A percentile compares a stretch with the other conserved stretches of the same genome.
Conservation (phyloP, 2,329 filamentous ascomycete genomes). For the Trichoderma lentiforme region DNA sequence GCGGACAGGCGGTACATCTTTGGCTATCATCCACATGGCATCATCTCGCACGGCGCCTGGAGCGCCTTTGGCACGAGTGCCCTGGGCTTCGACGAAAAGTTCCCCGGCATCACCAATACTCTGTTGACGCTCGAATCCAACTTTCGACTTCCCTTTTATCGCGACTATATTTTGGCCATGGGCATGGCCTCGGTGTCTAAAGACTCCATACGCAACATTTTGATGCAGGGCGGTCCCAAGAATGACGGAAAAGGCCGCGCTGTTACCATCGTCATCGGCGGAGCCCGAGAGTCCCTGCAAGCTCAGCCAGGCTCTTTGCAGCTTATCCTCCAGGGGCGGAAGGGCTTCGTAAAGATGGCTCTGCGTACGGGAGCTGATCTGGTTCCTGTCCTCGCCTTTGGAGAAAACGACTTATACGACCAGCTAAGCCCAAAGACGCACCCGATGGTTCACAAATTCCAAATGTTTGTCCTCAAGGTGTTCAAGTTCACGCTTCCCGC, state of each 20-base stretch:
- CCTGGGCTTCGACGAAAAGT: slow-evolving; percentile 79
- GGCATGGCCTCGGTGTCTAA: slow-evolving; percentile 86
- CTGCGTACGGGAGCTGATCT: slow-evolving; percentile 89
- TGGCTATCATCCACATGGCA: slow-evolving; percentile 95
- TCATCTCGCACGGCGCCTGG: slow-evolving; percentile 95
- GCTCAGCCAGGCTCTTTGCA: slow-evolving; percentile 74
- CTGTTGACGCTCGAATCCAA: slow-evolving; percentile 93
- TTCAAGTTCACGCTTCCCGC: slow-evolving; percentile 92
- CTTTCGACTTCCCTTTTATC: slow-evolving; percentile 89
- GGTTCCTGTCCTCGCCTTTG: slow-evolving; percentile 87
- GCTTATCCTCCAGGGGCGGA: slow-evolving; percentile 77
- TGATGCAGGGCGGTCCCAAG: slow-evolving; percentile 75
- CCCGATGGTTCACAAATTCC: slow-evolving; percentile 73
- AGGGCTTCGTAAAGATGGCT: slow-evolving; percentile 92
- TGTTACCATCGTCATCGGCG: slow-evolving; percentile 93
- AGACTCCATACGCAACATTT: slow-evolving; percentile 84
- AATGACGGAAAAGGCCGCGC: slow-evolving; percentile 86
- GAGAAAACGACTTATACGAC: slow-evolving; percentile 94
- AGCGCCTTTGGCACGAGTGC: slow-evolving; percentile 88
- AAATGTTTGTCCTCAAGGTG: slow-evolving; percentile 78
- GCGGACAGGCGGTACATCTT: slow-evolving; percentile 91
- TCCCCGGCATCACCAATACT: slow-evolving; percentile 93
- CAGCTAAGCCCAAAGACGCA: slow-evolving; percentile 76
- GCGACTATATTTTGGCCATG: slow-evolving; percentile 88
- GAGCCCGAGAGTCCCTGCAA: slow-evolving; percentile 87